These are phyloP conservation scores for Dictyostelium firmibasis DNA, from an alignment of 78 protist genomes.

Conservation along the genomic window DNA sequence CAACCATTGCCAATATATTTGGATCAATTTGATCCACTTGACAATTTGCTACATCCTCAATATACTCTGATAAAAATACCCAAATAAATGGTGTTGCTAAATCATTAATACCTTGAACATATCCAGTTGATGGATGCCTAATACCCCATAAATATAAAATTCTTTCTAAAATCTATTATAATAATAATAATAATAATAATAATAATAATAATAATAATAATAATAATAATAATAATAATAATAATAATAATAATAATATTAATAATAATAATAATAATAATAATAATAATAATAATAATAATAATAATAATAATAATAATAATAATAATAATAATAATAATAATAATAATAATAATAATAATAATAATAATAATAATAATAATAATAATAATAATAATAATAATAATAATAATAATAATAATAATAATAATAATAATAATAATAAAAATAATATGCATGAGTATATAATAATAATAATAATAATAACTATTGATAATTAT, in stretches of 20 bases:
- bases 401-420: background rate
- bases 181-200: background rate
- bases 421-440: background rate
- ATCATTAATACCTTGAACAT: slow-evolving; percentile 98
- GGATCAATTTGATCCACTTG: slow-evolving; percentile 46
- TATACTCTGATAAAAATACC: slow-evolving; percentile 77
- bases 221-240: background rate
- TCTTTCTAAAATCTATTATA: slow-evolving; percentile 85
- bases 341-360: background rate
- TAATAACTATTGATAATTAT: no score
- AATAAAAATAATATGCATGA: background rate
- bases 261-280: background rate
- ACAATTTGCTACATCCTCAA: slow-evolving; percentile 44
- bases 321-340: background rate
- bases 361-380: background rate
- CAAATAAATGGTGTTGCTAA: slow-evolving; percentile 90
- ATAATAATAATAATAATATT: background rate
- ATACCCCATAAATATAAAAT: slow-evolving; percentile 95
- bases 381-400: background rate
- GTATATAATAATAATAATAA: background rate
- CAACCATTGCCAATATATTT: slow-evolving; percentile 67
- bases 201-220: background rate
- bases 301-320: slow-evolving; percentile 4
- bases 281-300: background rate
- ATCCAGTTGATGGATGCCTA: slow-evolving; percentile 97